These are phyloP conservation scores for Beauveria asiatica DNA, from an alignment of 2,329 filamentous ascomycete genomes.

Conservation along the genomic window DNA sequence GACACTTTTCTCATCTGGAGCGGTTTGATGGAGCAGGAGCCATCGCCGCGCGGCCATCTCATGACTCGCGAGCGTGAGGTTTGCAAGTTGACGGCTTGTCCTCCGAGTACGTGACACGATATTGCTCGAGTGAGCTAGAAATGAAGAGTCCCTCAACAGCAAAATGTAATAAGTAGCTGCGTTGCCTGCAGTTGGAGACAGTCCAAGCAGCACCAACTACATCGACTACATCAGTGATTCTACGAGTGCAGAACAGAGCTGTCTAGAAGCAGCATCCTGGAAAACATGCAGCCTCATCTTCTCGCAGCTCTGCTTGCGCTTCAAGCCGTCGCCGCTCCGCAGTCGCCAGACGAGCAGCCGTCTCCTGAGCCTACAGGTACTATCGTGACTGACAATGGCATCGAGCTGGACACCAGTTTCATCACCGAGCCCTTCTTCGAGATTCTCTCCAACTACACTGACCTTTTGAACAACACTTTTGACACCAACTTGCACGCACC, in stretches of 20 bases:
- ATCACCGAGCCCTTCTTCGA: neutral
- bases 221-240: neutral
- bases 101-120: no score
- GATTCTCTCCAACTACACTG: neutral
- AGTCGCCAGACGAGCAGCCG: neutral
- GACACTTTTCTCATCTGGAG: neutral
- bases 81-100: neutral
- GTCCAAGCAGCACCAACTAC: neutral
- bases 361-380: no score
- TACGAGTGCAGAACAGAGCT: neutral
- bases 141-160: neutral
- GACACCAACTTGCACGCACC: neutral
- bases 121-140: neutral
- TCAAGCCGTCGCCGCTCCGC: neutral
- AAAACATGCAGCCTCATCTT: neutral
- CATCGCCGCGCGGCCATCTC: no score
- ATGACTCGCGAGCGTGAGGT: neutral
- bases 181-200: neutral
- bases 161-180: neutral
- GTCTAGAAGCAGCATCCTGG: neutral
- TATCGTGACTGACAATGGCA: neutral
- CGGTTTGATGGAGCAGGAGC: no score
- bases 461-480: neutral
- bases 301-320: neutral
- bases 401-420: neutral